These are phyloP conservation scores for Hyphopichia burtonii DNA, from an alignment of 1,139 yeast genomes.

Conservation along the genomic window DNA sequence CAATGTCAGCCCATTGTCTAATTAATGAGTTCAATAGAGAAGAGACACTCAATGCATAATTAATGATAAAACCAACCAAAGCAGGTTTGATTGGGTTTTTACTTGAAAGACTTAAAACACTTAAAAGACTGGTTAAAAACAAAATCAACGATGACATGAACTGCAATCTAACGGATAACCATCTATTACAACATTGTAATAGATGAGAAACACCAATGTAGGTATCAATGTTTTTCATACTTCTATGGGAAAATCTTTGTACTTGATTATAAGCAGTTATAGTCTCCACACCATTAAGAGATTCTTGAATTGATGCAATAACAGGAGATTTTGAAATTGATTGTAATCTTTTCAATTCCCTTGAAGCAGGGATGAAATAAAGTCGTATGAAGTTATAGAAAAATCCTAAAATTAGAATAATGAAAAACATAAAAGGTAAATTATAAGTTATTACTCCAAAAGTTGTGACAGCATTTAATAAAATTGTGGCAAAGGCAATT, in stretches of 20 bases:
- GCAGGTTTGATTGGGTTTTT: conserved; percentile 20
- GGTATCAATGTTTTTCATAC: conserved; percentile 14
- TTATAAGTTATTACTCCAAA: conserved; percentile 21
- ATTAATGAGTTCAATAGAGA: conserved; percentile 22
- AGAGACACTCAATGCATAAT: conserved; percentile 24
- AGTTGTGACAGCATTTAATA: conserved; percentile 14
- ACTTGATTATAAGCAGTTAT: conserved; percentile 24
- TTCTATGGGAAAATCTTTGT: conserved; percentile 20
- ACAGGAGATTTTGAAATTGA: conserved; percentile 24
- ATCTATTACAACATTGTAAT: conserved; percentile 20
- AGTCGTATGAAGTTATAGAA: conserved; percentile 23
- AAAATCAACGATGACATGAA: conserved; percentile 23
- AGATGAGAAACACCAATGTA: conserved; percentile 11
- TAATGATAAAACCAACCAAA: conserved; percentile 28
- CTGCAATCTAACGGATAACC: conserved; percentile 28
- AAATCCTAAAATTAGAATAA: conserved; percentile 16
- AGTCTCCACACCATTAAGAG: conserved; percentile 30
- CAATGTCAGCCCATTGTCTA: conserved; percentile 27
- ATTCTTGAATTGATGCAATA: conserved; percentile 27
- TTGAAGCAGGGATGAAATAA: conserved; percentile 23
- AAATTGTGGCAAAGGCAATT: conserved; percentile 14
- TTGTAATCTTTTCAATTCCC: conserved; percentile 26
- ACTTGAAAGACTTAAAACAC: conserved; percentile 17
- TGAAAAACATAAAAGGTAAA: conserved; percentile 23
- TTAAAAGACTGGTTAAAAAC: conserved; percentile 18